Base-by-base conservation (phyloP, 495 filamentous ascomycete species). In the Pyrenula aspistea region DNA sequence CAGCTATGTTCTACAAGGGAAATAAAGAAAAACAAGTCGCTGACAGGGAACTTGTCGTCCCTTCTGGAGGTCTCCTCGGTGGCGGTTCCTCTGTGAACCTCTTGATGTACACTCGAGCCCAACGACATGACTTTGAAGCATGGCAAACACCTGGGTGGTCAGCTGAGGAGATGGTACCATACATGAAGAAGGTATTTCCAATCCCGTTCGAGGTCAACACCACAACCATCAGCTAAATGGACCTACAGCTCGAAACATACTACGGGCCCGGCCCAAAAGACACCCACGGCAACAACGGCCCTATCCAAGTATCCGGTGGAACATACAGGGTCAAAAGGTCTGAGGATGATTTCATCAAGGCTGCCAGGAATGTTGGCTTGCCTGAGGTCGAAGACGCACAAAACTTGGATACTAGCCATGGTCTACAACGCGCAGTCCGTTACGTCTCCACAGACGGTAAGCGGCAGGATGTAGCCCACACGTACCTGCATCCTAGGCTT, bases 51-150 rank as follows among this genome's bases (percentile, higher is more conserved):
- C 61, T 68, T 11, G 70, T 79, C 19, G 74, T 86, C 10, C 72
- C 77, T 0, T 67, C 67, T 8, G 81, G 79, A 19, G 77, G 78
- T 48, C 67, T 75, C 0, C 70, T 86, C 0, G 82, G 83, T 51
- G 83, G 82, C 23, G 81, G 81, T 10, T 77, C 72, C 1, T 78
- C 78, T 0, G 77, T 82, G 24, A 86, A 85, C 61, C 77, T 80
- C 55, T 78, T 83, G 75, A 77, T 77, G 71, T 81, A 75, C 60
- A 72, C 70, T 1, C 62, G 73, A 24, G 70, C 65, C 54, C 70
- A 71, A 53, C 57, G 63, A 15, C 67, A 62, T 23, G 77, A 79
- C 55, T 83, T 67, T 54, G 78, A 83, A 54, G 62, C 68, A 2
- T 82, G 78, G 78, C 69, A 72, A 0, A 72, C 67, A 0, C 67